Evolutionary conservation across 768 basidiomycete genomes (phyloP).

Genomic region (Podaxis carcinomalis): DNA sequence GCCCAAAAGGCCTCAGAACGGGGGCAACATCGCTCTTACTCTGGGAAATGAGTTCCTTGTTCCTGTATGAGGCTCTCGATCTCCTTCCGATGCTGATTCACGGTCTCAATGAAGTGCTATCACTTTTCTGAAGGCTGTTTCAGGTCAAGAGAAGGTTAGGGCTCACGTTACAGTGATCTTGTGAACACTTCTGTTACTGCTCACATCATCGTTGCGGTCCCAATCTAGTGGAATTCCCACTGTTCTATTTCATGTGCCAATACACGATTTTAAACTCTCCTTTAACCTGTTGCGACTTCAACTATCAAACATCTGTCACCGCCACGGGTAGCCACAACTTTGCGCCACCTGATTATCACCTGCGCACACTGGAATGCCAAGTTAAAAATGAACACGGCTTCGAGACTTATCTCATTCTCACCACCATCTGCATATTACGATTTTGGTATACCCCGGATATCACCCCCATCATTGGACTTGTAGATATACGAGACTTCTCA

Average conservation of each 20-base stretch:
- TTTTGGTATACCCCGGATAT: not conserved
- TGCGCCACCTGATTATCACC: not conserved
- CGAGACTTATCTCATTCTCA: not conserved
- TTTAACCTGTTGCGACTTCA: no score
- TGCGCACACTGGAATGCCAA: not conserved
- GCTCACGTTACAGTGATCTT: not conserved
- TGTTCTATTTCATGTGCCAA: not conserved
- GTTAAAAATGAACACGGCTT: not conserved
- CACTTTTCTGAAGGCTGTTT: not conserved
- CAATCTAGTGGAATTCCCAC: not conserved
- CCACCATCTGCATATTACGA: not conserved
- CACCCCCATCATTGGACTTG: not conserved
- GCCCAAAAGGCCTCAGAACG: no score
- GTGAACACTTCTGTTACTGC: not conserved
- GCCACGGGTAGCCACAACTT: not conserved
- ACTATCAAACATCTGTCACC: no score
- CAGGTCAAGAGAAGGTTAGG: not conserved
- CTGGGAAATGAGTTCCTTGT: not conserved
- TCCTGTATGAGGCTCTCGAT: not conserved
- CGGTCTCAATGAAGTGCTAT: not conserved
- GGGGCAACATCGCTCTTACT: not conserved
- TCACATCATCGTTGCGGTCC: not conserved
- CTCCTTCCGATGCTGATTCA: not conserved
- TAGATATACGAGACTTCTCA: not conserved
- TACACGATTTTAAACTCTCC: not conserved